Conservation (phyloP, 148 eudicot genomes). For the Silene uniflora region DNA sequence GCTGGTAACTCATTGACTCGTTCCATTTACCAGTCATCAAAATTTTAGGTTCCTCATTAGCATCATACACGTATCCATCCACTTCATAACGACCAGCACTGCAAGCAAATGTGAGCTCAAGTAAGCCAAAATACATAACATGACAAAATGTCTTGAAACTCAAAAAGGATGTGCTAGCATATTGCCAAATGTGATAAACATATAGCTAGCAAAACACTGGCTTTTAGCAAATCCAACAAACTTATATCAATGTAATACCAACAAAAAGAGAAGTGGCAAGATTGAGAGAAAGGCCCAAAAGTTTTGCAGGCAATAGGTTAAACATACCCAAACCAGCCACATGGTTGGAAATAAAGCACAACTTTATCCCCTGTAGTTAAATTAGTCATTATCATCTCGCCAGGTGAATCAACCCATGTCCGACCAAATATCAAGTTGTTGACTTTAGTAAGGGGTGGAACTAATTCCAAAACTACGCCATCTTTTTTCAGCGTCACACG, state of each 20-base stretch:
- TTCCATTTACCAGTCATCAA: constrained; percentile 98
- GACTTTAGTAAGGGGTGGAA: constrained; percentile 95
- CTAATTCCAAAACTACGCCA: constrained; percentile 82
- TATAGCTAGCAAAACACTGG: background rate
- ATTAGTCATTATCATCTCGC: constrained; percentile 89
- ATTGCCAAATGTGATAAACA: background rate
- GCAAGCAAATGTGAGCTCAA: constrained; percentile 29
- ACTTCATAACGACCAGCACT: constrained; percentile 97
- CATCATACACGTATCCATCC: constrained; percentile 94
- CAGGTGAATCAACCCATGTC: constrained; percentile 96
- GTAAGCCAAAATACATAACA: constrained; percentile 3
- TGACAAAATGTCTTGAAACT: background rate
- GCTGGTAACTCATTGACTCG: constrained; percentile 85
- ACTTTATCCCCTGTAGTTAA: constrained; percentile 89
- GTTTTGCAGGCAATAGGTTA: background rate
- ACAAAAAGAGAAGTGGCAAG: background rate
- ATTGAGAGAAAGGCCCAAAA: background rate
- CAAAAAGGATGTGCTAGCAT: background rate
- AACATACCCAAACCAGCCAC: constrained; percentile 98
- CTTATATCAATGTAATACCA: background rate
- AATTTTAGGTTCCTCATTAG: constrained; percentile 88
- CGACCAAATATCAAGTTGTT: constrained; percentile 92
- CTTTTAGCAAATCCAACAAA: background rate
- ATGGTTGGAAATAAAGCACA: constrained; percentile 91
- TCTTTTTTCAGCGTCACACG: constrained; percentile 73